These are phyloP conservation scores for Neurospora pannonica DNA, from an alignment of 495 filamentous ascomycete genomes.

Conservation along the genomic window DNA sequence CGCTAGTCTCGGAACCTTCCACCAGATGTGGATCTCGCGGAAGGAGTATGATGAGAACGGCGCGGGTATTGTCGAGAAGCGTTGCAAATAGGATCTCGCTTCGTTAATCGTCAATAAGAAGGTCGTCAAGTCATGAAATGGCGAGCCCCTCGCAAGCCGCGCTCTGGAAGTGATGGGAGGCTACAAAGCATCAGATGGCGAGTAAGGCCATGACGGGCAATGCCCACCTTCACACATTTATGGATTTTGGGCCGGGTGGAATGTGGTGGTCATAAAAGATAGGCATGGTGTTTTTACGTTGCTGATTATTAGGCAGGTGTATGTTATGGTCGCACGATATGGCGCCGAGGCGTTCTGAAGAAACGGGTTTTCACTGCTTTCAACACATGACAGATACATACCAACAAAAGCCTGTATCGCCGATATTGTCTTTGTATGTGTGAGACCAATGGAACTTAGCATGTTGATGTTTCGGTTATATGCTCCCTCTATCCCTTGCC, in stretches of 20 bases:
- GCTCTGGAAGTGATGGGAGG: not conserved
- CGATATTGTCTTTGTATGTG: not conserved
- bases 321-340: not conserved
- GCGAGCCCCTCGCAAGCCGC: not conserved
- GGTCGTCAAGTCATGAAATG: not conserved
- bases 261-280: not conserved
- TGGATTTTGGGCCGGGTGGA: not conserved
- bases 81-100: conserved; percentile 50
- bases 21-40: conserved; percentile 95
- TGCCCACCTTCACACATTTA: not conserved
- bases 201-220: not conserved
- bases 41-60: conserved; percentile 79
- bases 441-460: not conserved
- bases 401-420: not conserved
- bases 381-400: not conserved
- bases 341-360: not conserved
- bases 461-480: not conserved
- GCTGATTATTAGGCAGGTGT: not conserved
- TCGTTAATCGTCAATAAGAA: not conserved
- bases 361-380: not conserved
- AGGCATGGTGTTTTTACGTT: not conserved
- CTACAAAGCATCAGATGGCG: not conserved
- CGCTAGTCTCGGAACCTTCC: conserved; percentile 94
- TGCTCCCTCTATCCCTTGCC: not conserved
- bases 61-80: conserved; percentile 61